Conservation (phyloP, 768 basidiomycete species). For the Boletus coccyginus region DNA sequence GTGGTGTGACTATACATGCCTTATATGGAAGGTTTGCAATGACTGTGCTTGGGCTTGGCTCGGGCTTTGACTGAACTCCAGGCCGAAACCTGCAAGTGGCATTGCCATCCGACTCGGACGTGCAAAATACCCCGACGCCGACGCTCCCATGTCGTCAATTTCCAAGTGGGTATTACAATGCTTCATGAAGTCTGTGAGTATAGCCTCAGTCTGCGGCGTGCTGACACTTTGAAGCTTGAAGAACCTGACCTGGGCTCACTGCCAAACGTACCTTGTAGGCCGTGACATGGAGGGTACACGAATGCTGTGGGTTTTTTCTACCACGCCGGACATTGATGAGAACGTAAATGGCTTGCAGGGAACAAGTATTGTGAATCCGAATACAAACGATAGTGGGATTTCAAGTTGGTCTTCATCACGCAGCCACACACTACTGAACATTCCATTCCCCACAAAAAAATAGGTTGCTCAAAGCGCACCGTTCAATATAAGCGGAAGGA, state of each 20-base stretch:
- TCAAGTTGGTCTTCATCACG: not conserved
- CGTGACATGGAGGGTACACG: conserved; percentile 56
- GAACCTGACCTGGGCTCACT: conserved; percentile 7
- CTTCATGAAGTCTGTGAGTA: conserved; percentile 43
- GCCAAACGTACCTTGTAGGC: conserved; percentile 47
- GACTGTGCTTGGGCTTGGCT: no score
- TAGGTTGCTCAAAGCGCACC: conserved; percentile 50
- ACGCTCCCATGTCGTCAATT: conserved; percentile 29
- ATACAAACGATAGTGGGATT: conserved; percentile 41
- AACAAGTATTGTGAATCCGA: conserved; percentile 59
- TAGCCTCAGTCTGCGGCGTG: conserved; percentile 9
- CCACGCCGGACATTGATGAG: not conserved
- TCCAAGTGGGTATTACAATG: conserved; percentile 38
- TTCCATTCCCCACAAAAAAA: conserved; percentile 18
- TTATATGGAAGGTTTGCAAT: not conserved
- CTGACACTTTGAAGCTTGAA: conserved; percentile 1
- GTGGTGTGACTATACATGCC: not conserved
- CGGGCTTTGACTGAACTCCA: no score
- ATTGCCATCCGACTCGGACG: not conserved
- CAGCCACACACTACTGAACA: not conserved
- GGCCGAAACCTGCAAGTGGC: not conserved
- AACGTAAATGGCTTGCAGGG: conserved; percentile 35
- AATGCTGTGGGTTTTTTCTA: not conserved
- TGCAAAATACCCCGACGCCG: not conserved
- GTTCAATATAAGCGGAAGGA: conserved; percentile 55